These are phyloP conservation scores for Carex parvula DNA, from an alignment of 176 grass and related monocot genomes.

Conservation along the genomic window DNA sequence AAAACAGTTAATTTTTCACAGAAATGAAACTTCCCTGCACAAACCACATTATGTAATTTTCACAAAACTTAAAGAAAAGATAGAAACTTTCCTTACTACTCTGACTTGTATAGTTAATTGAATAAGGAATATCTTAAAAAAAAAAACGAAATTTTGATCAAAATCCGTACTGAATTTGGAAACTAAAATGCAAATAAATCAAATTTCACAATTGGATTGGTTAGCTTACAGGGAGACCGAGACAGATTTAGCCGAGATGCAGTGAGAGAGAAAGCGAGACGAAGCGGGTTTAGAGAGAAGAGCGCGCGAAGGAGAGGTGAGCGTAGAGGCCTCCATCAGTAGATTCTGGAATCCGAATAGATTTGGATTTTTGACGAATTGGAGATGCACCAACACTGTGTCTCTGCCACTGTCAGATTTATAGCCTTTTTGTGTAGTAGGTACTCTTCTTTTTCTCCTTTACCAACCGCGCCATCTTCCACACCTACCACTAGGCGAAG, in stretches of 20 bases:
- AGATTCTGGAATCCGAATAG: neutral
- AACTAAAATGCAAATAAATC: neutral
- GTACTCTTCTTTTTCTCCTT: neutral
- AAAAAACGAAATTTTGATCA: neutral
- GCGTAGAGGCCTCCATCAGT: constrained; percentile 1
- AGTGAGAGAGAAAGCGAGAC: constrained; percentile 16
- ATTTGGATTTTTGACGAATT: neutral
- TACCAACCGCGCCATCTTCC: neutral
- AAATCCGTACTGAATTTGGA: neutral
- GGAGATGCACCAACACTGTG: neutral
- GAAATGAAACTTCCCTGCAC: neutral
- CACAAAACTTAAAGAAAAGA: neutral
- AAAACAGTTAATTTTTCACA: neutral
- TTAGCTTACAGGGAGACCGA: constrained; percentile 52
- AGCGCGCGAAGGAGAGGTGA: neutral
- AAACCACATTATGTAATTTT: neutral
- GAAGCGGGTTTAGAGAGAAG: neutral
- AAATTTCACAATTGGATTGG: neutral
- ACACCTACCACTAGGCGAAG: neutral
- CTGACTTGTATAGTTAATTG: neutral
- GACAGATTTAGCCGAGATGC: constrained; percentile 6
- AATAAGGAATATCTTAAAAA: neutral
- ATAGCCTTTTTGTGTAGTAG: neutral
- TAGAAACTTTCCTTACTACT: neutral
- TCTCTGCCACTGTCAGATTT: neutral